These are phyloP conservation scores for Lachancea fermentati DNA, from an alignment of 805 yeast species.

Conservation along the genomic window DNA sequence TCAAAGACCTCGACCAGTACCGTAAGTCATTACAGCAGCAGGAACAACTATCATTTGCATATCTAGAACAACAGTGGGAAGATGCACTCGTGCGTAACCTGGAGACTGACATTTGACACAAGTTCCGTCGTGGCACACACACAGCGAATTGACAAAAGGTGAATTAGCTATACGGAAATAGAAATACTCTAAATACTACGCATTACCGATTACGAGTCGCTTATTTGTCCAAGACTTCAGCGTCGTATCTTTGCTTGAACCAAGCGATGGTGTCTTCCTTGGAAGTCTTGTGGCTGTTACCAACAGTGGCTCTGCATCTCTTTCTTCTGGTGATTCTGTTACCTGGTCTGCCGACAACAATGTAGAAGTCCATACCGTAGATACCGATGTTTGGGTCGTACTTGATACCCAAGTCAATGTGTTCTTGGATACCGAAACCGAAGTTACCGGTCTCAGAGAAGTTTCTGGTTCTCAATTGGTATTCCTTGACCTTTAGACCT, in stretches of 20 bases:
- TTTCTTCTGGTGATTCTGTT: constrained; percentile 98
- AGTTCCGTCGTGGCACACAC: too few relatives aligned
- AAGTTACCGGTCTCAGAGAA: constrained; percentile 99
- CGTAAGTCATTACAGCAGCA: constrained; percentile 42
- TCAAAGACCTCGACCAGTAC: constrained; percentile 39
- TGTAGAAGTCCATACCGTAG: constrained; percentile 99
- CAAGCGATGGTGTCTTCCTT: constrained; percentile 94
- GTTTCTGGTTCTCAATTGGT: constrained; percentile 90
- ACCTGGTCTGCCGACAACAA: constrained; percentile 99
- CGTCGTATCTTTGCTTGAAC: constrained; percentile 99
- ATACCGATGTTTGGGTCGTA: constrained; percentile 99
- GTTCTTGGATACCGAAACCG: constrained; percentile 99
- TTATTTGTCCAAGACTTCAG: constrained; percentile 88
- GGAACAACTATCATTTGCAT: constrained; percentile 40
- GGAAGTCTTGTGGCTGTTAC: constrained; percentile 86
- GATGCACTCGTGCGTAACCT: constrained; percentile 34
- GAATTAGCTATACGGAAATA: constrained; percentile 7
- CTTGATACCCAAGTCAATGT: constrained; percentile 99
- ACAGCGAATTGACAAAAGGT: constrained; percentile 6
- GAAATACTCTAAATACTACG: constrained; percentile 1
- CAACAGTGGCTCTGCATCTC: constrained; percentile 84
- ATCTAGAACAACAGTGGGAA: constrained; percentile 46
- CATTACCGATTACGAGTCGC: constrained; percentile 4
- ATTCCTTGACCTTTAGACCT: constrained; percentile 99
- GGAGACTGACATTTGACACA: constrained; percentile 5